phyloP scores from a whole-genome alignment of 2,329 filamentous ascomycete species.

The Coniochaeta hoffmannii region DNA sequence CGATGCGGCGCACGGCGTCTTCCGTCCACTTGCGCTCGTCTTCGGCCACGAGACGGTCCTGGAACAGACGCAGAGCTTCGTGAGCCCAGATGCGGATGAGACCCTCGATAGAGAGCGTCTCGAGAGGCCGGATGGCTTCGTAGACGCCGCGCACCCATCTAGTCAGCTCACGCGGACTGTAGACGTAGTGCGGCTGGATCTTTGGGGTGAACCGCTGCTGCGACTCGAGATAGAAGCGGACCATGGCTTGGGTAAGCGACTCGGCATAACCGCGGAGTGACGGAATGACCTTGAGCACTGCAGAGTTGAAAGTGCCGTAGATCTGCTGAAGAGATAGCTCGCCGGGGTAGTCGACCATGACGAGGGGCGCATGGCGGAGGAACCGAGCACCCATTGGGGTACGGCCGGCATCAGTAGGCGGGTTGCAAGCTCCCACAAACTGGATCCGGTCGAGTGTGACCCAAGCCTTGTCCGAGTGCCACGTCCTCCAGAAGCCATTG shows the following conservation, averaged over 20 bases:
- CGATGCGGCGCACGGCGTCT: conserved; percentile 77
- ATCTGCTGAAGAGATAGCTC: conserved; percentile 93
- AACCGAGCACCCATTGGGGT: conserved; percentile 91
- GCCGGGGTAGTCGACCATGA: conserved; percentile 99
- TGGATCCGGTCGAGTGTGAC: conserved; percentile 96
- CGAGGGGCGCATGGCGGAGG: conserved; percentile 90
- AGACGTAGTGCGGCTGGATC: conserved; percentile 98
- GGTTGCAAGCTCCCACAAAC: conserved; percentile 98
- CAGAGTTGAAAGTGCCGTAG: conserved; percentile 96
- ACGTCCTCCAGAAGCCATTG: conserved; percentile 95
- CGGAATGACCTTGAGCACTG: conserved; percentile 93
- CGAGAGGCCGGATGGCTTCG: conserved; percentile 88
- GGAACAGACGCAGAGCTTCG: conserved; percentile 91
- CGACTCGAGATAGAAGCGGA: conserved; percentile 90
- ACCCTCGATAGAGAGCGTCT: conserved; percentile 81
- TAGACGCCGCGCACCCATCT: conserved; percentile 97
- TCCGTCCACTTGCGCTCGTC: conserved; percentile 95
- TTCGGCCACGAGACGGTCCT: conserved; percentile 90
- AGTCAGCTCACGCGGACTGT: conserved; percentile 96
- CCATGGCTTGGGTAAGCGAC: conserved; percentile 93
- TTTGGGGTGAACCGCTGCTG: conserved; percentile 91
- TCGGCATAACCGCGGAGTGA: conserved; percentile 93
- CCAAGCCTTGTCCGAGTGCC: conserved; percentile 81
- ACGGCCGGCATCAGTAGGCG: conserved; percentile 92
- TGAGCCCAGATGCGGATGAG: conserved; percentile 97